These are phyloP conservation scores for Pestalotiopsis sp. DNA, from an alignment of 2,329 filamentous ascomycete genomes.

Conservation along the genomic window DNA sequence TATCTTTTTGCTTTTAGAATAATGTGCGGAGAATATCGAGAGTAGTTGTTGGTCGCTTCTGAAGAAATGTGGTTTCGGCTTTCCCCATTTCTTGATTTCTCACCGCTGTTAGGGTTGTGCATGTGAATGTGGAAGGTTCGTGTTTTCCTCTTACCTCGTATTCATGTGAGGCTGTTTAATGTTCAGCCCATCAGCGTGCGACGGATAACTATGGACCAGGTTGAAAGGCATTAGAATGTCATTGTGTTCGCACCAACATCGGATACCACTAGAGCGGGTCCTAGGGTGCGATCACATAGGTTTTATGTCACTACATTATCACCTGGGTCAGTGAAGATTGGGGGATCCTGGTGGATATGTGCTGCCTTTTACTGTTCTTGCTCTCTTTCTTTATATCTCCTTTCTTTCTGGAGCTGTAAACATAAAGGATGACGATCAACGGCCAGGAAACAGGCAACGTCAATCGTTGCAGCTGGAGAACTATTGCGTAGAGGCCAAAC, in stretches of 20 bases:
- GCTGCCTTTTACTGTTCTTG: no score
- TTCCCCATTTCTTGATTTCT: background rate
- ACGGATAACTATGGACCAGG: background rate
- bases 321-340: no score
- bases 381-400: no score
- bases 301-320: no score
- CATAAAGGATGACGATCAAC: no score
- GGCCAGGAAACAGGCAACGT: no score
- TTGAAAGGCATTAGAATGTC: background rate
- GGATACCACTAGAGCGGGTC: no score
- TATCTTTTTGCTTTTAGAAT: background rate
- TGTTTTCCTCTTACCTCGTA: background rate
- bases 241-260: background rate
- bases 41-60: background rate
- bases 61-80: background rate
- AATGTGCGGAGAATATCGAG: background rate
- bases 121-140: background rate
- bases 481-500: no score
- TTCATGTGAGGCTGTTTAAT: background rate
- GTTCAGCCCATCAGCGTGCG: background rate
- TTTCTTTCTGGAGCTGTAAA: no score
- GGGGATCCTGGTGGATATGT: no score
- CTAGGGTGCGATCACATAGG: no score
- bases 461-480: no score
- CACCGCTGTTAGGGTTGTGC: background rate